Base-by-base conservation (phyloP, 2,329 filamentous ascomycete genomes). In the Alternaria dauci region DNA sequence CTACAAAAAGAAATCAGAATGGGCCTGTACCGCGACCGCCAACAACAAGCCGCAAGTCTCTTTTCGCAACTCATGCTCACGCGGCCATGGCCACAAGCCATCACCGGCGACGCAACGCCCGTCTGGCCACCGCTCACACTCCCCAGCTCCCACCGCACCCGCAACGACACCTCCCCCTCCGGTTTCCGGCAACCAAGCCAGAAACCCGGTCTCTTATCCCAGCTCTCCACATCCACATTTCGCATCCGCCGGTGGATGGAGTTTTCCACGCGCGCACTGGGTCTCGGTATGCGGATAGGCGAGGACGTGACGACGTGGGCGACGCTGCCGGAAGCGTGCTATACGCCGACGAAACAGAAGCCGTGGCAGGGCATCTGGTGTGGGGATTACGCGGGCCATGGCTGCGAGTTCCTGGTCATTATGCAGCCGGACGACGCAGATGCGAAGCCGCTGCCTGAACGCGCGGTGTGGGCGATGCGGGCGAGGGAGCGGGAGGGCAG, bases 311-410 rank as follows among this genome's bases (percentile, higher is more conserved):
- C 83, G 2, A 89, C 86, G 0, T 89, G 88, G 69, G 92, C 91
- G 0, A 96, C 93, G 0, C 81, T 98, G 1, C 88, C 93, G 43
- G 86, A 88, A 3, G 81, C 81, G 3, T 79, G 90, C n/a, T 97
- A 96, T 75, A 95, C 88, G 0, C 93, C 94, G 0, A 96, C 93
- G 0, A 76, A 81, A 9, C 84, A 89, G 55, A 94, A 93, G 74
- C 94, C 93, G 0, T 97, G 89, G 82, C 88, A 93, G 64, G 94
- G 94, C 0, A 92, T 99, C 30, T 98, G 92, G 91, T 90, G 93
- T 16, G 94, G 94, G 0, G 94, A 97, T 75, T 97, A 97, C 72
- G 90, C 88, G 26, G 88, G 87, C 0, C 94, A 98, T 70, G 93
- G 94, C 1, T 94, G 91, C 76, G 94, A 98, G 77, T 97, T 97